phyloP scores from a whole-genome alignment of 768 basidiomycete species.

The Pilatotrama ljubarskyi region DNA sequence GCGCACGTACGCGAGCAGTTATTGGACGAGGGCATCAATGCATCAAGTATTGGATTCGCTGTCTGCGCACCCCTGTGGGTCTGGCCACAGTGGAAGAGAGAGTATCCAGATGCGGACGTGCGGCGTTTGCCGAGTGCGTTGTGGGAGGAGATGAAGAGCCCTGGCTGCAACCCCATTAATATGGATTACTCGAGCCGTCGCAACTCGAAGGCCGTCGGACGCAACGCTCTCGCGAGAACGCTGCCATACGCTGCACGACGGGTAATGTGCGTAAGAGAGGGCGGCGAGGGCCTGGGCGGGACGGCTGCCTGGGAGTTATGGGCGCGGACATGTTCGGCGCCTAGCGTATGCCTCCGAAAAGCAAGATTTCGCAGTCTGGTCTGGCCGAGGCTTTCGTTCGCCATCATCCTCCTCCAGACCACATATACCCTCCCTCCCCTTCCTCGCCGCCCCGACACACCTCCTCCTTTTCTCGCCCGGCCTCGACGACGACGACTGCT shows the following conservation, averaged over 20 bases:
- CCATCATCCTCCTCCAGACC: slow-evolving; percentile 16
- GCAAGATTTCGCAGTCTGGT: slow-evolving; percentile 24
- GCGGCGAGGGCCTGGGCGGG: neutral
- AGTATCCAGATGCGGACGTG: slow-evolving; percentile 5
- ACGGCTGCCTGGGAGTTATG: slow-evolving; percentile 3
- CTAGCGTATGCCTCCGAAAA: slow-evolving; percentile 1
- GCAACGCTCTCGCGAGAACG: neutral
- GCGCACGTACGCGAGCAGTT: neutral
- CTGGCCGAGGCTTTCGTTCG: slow-evolving; percentile 23
- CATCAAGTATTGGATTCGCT: no score
- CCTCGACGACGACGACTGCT: neutral
- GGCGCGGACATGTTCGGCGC: slow-evolving; percentile 10
- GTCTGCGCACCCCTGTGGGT: neutral
- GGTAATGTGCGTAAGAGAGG: neutral
- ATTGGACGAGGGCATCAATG: no score
- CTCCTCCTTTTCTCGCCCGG: slow-evolving; percentile 3
- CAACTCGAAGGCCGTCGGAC: neutral
- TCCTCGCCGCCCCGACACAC: neutral
- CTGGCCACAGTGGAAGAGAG: neutral
- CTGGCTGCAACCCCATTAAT: neutral
- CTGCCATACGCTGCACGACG: no score
- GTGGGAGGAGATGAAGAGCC: neutral
- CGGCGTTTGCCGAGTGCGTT: neutral
- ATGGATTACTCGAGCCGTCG: no score
- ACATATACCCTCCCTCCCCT: slow-evolving; percentile 15